Evolutionary conservation across 1,284 basidiomycete genomes (phyloP), one percentile per base, ranked within the genome.

Genomic region (Vanrija pseudolonga): DNA sequence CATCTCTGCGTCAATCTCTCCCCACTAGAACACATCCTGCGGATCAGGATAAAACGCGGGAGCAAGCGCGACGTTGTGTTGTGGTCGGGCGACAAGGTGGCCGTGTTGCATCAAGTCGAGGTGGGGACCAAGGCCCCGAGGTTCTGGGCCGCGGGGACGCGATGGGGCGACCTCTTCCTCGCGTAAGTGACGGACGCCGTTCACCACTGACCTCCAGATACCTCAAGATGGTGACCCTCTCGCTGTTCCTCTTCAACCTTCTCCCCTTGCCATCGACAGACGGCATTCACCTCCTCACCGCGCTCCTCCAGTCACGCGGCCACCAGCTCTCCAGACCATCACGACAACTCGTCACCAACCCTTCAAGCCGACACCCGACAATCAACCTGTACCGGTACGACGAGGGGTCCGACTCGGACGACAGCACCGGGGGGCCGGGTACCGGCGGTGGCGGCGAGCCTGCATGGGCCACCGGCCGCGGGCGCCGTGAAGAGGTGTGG

Each of bases 231-330:
- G 65, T 71, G 17, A 56, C 70, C 0, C 45, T 73, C 6, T 75
- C 73, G 3, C 57, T 75, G 18, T 73, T 67, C 62, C 50, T 75
- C 15, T 67, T 75, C 67, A 75, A 75, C 57, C 67, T 75, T 45
- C 66, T 75, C 23, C 71, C 73, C 0, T 53, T 75, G 6, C 73
- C 73, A 3, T 50, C 59, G 15, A 66, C 73, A 17, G 73, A 75
- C 53, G 73, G 73, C 17, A 65, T 68, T 5, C 67, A 70, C 26
- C 59, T 73, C 9, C 57, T 75, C n/a, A 47, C 50, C 1, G 61
- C 66, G 4, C 59, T 71, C 1, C 50, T 57, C 3, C 43, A 28
- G 15, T 22, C 22, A 24, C 36, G 47, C 20, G 23, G 37, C 23
- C 19, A 28, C 45, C 22, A 32, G 32, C 32, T 32, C 14, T 32